Percentiles rank a stretch among this genome's conserved stretches.
These are phyloP conservation scores for Sordariomycetes sp. DNA, from an alignment of 2,329 filamentous ascomycete genomes.

Conservation along the genomic window DNA sequence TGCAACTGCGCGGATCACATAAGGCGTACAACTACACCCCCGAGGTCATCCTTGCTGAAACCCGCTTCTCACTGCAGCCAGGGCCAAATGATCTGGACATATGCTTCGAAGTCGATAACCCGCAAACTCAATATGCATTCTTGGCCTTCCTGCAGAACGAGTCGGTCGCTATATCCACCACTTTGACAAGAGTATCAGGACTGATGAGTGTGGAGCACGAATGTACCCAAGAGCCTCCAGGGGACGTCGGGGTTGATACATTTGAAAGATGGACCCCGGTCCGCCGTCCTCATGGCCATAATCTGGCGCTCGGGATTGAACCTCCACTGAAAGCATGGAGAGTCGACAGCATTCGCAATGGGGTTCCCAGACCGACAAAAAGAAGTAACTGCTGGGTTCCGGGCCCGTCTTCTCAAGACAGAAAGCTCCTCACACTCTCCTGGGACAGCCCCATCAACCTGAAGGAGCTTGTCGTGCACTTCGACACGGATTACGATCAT, in stretches of 20 bases:
- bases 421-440: constrained; percentile 5
- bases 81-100: constrained; percentile 10
- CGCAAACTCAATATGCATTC: constrained; percentile 14
- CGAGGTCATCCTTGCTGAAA: constrained; percentile 10
- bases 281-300: constrained; percentile 14
- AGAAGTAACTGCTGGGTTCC: constrained; percentile 14
- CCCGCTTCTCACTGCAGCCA: constrained; percentile 6
- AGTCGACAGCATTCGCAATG: constrained; percentile 8
- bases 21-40: constrained; percentile 15
- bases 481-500: constrained; percentile 15
- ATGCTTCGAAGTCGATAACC: constrained; percentile 9
- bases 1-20: constrained; percentile 13
- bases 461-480: constrained; percentile 10
- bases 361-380: constrained; percentile 13
- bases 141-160: constrained; percentile 14
- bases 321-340: constrained; percentile 10
- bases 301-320: constrained; percentile 10
- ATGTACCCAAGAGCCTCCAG: constrained; percentile 11
- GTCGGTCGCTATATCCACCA: constrained; percentile 10
- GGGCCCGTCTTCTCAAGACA: not conserved
- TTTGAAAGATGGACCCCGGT: constrained; percentile 16
- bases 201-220: constrained; percentile 15
- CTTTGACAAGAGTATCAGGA: constrained; percentile 9
- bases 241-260: constrained; percentile 12
- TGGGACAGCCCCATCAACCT: constrained; percentile 9